These are phyloP conservation scores for Aspergillus versicolor DNA, from an alignment of 2,329 filamentous ascomycete species.

Conservation along the genomic window DNA sequence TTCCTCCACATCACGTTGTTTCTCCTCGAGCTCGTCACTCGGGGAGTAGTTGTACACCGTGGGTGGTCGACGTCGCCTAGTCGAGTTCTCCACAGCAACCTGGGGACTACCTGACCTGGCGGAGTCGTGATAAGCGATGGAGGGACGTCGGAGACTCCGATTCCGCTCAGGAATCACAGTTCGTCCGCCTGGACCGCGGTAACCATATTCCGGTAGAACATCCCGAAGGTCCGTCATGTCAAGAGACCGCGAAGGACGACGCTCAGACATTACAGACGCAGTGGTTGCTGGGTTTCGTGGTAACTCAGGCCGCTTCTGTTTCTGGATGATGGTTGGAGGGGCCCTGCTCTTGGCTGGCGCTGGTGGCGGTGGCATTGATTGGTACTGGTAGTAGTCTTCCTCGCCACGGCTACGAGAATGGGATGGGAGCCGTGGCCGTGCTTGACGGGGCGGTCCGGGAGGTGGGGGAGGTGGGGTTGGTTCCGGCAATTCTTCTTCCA, in stretches of 20 bases:
- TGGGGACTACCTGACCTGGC: constrained; percentile 25
- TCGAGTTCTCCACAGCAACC: constrained; percentile 33
- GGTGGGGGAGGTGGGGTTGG: constrained; percentile 24
- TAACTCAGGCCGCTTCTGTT: constrained; percentile 34
- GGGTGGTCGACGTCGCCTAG: constrained; percentile 30
- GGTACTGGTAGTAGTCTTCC: constrained; percentile 42
- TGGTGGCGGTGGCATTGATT: constrained; percentile 42
- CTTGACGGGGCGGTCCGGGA: constrained; percentile 24
- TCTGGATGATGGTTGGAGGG: constrained; percentile 37
- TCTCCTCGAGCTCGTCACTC: constrained; percentile 34
- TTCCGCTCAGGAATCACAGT: constrained; percentile 33
- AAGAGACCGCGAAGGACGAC: constrained; percentile 32
- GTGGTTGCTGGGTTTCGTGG: constrained; percentile 33
- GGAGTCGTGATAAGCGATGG: constrained; percentile 34
- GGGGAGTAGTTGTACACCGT: constrained; percentile 32
- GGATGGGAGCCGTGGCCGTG: constrained; percentile 30
- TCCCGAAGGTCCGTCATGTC: constrained; percentile 36
- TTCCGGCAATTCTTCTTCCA: constrained; percentile 29
- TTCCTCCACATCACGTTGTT: constrained; percentile 37
- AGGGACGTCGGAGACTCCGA: constrained; percentile 31
- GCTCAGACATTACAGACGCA: constrained; percentile 27
- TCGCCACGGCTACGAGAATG: constrained; percentile 36
- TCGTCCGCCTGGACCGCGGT: constrained; percentile 33
- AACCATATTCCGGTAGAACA: constrained; percentile 31
- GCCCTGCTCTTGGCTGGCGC: constrained; percentile 28